Evolutionary conservation across 352 stramenopile species (phyloP), one percentile per base, ranked within the genome.

Genomic region (Pseudoperonospora humuli): DNA sequence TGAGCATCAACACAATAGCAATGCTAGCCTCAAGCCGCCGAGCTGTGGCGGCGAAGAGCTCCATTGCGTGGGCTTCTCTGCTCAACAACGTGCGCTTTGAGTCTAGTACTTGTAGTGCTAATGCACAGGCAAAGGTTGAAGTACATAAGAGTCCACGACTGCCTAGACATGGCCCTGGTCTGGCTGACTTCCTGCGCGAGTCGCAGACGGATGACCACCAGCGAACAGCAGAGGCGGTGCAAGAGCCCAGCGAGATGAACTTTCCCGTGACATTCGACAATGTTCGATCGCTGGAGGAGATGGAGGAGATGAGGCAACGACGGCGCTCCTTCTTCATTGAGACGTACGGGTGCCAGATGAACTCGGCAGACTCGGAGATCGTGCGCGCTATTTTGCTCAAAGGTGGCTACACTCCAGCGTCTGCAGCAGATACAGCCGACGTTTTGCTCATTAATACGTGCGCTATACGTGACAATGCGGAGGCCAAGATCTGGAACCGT

Each of bases 301-400:
- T 63, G 24, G 53, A 63, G 31, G 69, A 81, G 23, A 47, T 67
- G 7, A 37, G 58, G 17, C 33, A 44, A 17, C 20, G n/a, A 11
- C 36, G 38, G 11, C 60, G 67, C 15, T 81, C 72, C 28, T 93
- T 93, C 54, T 87, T 74, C 59, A 89, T 93, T 32, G 81, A 93
- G 53, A 99, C 95, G 9, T 98, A 98, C 70, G 96, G 96, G 7
- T 99, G 96, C 78, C 95, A 99, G 78, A 99, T 99, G 96, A 99
- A 99, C 71, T 93, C 97, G 38, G 93, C 88, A 47, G 97, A 99
- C 72, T 97, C 85, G 39, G 96, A 99, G 59, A 98, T 99, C 67
- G 95, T 99, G 32, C 79, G 86, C 13, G 77, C 86, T 24, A 92
- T 99, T 26, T 67, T 99, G 19, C 52, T 97, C 28, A 66, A 84